These are phyloP conservation scores for Alternaria solani DNA, from an alignment of 2,329 filamentous ascomycete genomes.

Conservation along the genomic window DNA sequence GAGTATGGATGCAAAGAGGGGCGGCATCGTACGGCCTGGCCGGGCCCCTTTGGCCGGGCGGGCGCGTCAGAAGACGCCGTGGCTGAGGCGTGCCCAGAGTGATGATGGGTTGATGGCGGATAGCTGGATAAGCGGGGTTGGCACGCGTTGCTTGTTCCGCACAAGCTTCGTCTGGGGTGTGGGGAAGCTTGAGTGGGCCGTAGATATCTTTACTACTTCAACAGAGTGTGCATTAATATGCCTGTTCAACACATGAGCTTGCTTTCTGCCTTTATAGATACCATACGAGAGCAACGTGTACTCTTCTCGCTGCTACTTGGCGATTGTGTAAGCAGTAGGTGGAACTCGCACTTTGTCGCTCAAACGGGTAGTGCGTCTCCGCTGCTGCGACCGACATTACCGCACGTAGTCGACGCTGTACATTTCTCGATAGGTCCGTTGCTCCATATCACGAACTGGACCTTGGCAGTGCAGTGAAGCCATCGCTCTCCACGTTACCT, in stretches of 20 bases:
- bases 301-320: neutral
- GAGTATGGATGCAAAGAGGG: neutral
- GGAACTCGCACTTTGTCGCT: constrained; percentile 9
- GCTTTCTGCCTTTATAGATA: neutral
- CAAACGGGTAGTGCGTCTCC: constrained; percentile 4
- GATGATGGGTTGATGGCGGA: constrained; percentile 6
- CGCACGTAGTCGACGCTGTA: neutral
- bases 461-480: neutral
- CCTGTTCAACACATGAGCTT: neutral
- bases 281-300: neutral
- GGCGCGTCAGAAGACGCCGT: neutral
- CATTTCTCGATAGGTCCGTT: neutral
- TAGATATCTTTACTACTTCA: neutral
- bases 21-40: constrained; percentile 3
- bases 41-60: neutral
- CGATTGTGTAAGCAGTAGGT: neutral
- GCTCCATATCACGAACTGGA: neutral
- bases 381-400: neutral
- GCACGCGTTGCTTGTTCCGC: constrained; percentile 26
- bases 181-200: constrained; percentile 5
- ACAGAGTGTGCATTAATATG: neutral
- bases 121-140: constrained; percentile 1
- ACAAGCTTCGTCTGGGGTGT: constrained; percentile 22
- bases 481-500: neutral
- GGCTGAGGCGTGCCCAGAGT: neutral